Percentiles rank a stretch among this genome's conserved stretches.
Conservation (phyloP, 2,329 filamentous ascomycete species). For the Arthrobotrys sinensis region DNA sequence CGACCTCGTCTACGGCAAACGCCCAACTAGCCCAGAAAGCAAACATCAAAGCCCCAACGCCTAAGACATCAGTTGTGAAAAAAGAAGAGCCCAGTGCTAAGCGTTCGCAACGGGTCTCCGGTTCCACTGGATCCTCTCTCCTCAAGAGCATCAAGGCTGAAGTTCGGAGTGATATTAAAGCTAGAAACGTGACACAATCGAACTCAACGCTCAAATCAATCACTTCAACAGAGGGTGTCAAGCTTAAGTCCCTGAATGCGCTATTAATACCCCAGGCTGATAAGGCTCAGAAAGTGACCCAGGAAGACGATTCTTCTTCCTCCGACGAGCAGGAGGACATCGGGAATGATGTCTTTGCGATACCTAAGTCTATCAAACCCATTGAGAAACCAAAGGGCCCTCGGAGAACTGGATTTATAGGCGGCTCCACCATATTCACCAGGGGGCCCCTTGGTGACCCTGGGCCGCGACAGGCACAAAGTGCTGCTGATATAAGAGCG, state of each 20-base stretch:
- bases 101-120: slow-evolving; percentile 17
- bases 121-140: slow-evolving; percentile 23
- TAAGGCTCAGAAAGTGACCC: slow-evolving; percentile 22
- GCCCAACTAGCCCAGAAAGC: not conserved
- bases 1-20: not conserved
- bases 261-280: slow-evolving; percentile 52
- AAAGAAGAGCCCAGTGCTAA: slow-evolving; percentile 31
- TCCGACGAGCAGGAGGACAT: slow-evolving; percentile 71
- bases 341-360: slow-evolving; percentile 70
- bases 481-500: slow-evolving; percentile 87
- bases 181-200: slow-evolving; percentile 37
- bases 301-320: slow-evolving; percentile 53
- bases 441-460: slow-evolving; percentile 63
- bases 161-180: slow-evolving; percentile 45
- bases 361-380: slow-evolving; percentile 65
- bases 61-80: not conserved
- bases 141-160: slow-evolving; percentile 49
- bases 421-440: slow-evolving; percentile 70
- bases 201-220: slow-evolving; percentile 30
- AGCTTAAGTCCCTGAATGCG: slow-evolving; percentile 49
- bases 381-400: slow-evolving; percentile 72
- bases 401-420: slow-evolving; percentile 76
- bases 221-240: slow-evolving; percentile 54
- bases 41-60: not conserved
- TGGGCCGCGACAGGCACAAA: slow-evolving; percentile 63